These are phyloP conservation scores for Erigeron canadensis DNA, from an alignment of 129 eudicot species.

Conservation along the genomic window DNA sequence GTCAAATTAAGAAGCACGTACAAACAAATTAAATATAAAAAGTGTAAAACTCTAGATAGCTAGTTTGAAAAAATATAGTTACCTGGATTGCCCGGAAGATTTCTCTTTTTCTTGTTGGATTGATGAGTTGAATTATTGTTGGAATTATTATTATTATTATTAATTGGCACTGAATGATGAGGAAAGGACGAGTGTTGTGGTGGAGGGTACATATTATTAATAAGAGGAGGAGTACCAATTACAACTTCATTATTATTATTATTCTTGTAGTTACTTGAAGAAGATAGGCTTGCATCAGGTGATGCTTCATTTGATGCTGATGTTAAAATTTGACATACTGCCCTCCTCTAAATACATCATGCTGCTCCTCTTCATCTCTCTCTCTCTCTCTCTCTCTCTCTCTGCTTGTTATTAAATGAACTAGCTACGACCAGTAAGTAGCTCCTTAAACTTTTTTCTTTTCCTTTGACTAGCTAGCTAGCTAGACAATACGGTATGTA, in stretches of 20 bases:
- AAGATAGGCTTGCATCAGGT: constrained; percentile 59
- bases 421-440: not conserved
- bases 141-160: too few relatives aligned
- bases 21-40: too few relatives aligned
- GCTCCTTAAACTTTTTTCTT: not conserved
- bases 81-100: constrained; percentile 77
- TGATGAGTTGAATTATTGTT: constrained; percentile 33
- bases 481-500: too few relatives aligned
- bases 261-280: constrained; percentile 50
- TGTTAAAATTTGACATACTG: constrained; percentile 60
- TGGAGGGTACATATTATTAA: constrained; percentile 46
- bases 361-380: constrained; percentile 40
- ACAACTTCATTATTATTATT: too few relatives aligned
- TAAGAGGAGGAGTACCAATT: constrained; percentile 44
- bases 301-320: constrained; percentile 67
- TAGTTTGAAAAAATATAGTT: not conserved
- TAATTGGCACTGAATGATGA: constrained; percentile 24
- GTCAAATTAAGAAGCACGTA: too few relatives aligned
- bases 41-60: too few relatives aligned
- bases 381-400: constrained; percentile 25
- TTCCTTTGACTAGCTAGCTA: constrained; percentile 9
- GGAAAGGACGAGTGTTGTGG: constrained; percentile 38
- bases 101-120: constrained; percentile 63
- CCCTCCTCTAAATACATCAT: constrained; percentile 46
- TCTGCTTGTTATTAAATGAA: constrained; percentile 32